These are phyloP conservation scores for Colletotrichum sp. DNA, from an alignment of 2,329 filamentous ascomycete species.

Conservation along the genomic window DNA sequence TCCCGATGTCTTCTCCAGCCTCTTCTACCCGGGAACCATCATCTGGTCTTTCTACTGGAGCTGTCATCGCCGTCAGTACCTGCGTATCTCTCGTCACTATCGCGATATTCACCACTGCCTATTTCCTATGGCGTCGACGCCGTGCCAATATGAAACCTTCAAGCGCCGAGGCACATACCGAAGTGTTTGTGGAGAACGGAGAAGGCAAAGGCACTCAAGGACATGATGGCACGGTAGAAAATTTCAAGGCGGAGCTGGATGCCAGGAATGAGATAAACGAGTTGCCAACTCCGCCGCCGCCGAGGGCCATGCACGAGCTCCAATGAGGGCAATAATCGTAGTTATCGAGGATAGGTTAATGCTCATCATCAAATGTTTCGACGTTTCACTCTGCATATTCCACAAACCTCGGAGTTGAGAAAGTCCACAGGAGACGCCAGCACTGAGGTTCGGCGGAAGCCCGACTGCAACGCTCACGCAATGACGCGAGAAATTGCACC, in stretches of 20 bases:
- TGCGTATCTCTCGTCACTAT: neutral
- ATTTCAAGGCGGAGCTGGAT: neutral
- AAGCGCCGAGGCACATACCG: neutral
- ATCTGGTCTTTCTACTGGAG: neutral
- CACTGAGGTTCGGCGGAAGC: neutral
- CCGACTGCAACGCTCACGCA: neutral
- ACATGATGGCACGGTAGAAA: neutral
- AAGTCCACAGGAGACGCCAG: neutral
- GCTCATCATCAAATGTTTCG: neutral
- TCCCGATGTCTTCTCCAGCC: neutral
- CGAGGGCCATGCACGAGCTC: neutral
- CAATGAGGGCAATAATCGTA: neutral
- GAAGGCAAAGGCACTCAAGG: neutral
- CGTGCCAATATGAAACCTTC: neutral
- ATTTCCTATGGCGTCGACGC: neutral
- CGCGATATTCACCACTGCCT: neutral
- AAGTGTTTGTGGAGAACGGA: neutral
- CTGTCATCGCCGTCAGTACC: neutral
- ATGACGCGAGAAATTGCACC: slow-evolving; percentile 4
- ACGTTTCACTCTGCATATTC: accelerated
- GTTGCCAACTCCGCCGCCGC: neutral
- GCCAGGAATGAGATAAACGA: neutral
- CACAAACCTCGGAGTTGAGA: neutral
- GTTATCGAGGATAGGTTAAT: accelerated
- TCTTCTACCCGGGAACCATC: neutral